Evolutionary conservation across 345 rosid genomes (phyloP).

Genomic region (Kernera saxatilis): DNA sequence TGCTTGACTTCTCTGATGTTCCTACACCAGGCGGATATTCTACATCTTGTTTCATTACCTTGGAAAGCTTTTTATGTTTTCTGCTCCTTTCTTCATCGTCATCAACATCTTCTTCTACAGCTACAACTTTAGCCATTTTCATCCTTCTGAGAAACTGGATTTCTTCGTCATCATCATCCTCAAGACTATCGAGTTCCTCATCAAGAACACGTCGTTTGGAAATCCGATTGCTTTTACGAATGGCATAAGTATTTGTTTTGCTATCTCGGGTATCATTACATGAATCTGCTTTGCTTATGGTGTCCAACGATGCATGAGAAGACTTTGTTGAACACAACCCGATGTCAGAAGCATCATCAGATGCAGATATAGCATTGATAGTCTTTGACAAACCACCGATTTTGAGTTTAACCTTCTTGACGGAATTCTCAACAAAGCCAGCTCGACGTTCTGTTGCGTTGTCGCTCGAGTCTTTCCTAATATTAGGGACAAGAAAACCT

Average conservation of each 20-base stretch:
- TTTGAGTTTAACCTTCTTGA: constrained; percentile 16
- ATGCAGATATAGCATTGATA: constrained; percentile 25
- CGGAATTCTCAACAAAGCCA: constrained; percentile 23
- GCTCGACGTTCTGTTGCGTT: constrained; percentile 24
- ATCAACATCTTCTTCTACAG: constrained; percentile 47
- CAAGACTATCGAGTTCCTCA: constrained; percentile 56
- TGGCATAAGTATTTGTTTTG: constrained; percentile 47
- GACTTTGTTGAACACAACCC: constrained; percentile 40
- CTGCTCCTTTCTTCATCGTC: constrained; percentile 51
- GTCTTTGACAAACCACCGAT: constrained; percentile 50
- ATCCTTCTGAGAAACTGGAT: constrained; percentile 75
- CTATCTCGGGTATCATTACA: constrained; percentile 36
- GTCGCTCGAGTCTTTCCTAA: constrained; percentile 40
- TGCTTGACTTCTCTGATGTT: constrained; percentile 25
- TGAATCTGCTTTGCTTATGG: constrained; percentile 39
- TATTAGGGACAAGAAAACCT: constrained; percentile 71
- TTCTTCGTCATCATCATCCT: constrained; percentile 73
- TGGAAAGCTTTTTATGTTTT: constrained; percentile 59
- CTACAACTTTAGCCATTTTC: constrained; percentile 43
- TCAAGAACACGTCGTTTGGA: constrained; percentile 62
- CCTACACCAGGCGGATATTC: constrained; percentile 10
- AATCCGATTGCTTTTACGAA: constrained; percentile 72
- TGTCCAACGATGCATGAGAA: constrained; percentile 49
- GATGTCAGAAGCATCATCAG: constrained; percentile 43
- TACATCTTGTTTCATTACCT: constrained; percentile 29